Evolutionary conservation across 2,329 filamentous ascomycete genomes (phyloP).

Genomic region (Trichophyton mentagrophytes): DNA sequence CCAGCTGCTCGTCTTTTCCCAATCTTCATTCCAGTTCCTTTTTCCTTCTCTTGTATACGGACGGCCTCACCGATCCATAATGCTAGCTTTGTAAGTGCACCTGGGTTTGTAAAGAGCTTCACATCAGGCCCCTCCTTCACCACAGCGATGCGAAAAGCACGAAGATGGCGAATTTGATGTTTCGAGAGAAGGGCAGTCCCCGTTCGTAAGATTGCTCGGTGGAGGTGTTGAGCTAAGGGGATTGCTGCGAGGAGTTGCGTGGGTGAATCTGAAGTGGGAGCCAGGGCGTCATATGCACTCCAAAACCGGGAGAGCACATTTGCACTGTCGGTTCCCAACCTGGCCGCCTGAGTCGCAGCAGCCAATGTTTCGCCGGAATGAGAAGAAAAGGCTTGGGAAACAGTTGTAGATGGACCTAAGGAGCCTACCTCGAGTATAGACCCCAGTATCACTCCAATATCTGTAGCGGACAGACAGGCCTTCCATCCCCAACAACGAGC

Average conservation of each 20-base stretch:
- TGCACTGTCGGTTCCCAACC: conserved; percentile 18
- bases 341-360: conserved; percentile 13
- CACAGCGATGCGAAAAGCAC: conserved; percentile 87
- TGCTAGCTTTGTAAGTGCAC: conserved; percentile 82
- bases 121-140: conserved; percentile 93
- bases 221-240: conserved; percentile 73
- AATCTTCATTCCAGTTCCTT: conserved; percentile 51
- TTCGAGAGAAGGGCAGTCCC: conserved; percentile 87
- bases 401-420: conserved; percentile 19
- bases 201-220: conserved; percentile 84
- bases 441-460: conserved; percentile 84
- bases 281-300: conserved; percentile 47
- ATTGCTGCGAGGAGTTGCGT: conserved; percentile 57
- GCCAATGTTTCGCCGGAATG: conserved; percentile 2
- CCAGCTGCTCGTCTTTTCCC: conserved; percentile 37
- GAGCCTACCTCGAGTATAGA: conserved; percentile 81
- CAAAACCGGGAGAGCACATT: conserved; percentile 40
- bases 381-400: conserved; percentile 13
- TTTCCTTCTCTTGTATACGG: conserved; percentile 74
- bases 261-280: conserved; percentile 33
- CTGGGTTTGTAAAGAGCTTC: conserved; percentile 79
- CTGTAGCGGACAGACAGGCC: conserved; percentile 81
- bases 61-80: conserved; percentile 91
- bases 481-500: conserved; percentile 97
- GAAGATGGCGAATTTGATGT: conserved; percentile 80